These are phyloP conservation scores for Leccinum subtestaceum DNA, from an alignment of 768 basidiomycete genomes.

Conservation along the genomic window DNA sequence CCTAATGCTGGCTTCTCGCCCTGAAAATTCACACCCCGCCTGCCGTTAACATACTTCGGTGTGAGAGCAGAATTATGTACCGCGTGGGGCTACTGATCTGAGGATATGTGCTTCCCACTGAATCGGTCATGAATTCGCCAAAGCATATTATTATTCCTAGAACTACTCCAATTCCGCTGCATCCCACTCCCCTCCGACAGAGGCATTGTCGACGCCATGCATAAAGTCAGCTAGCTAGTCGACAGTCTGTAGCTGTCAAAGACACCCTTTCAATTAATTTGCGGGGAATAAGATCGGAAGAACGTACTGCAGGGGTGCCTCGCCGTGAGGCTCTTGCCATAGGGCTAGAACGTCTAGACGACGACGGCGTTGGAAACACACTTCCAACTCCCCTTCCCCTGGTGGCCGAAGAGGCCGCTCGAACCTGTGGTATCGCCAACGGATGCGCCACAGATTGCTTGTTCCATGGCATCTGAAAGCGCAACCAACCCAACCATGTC, in stretches of 20 bases:
- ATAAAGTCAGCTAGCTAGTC: slow-evolving; percentile 17
- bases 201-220: not conserved
- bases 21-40: slow-evolving; percentile 25
- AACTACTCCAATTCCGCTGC: not conserved
- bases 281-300: slow-evolving; percentile 15
- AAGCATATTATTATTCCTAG: not conserved
- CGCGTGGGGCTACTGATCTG: not conserved
- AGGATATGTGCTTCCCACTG: not conserved
- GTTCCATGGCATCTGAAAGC: slow-evolving; percentile 30
- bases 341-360: slow-evolving; percentile 34
- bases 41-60: slow-evolving; percentile 6
- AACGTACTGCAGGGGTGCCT: slow-evolving; percentile 24
- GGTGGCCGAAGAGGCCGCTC: slow-evolving; percentile 23
- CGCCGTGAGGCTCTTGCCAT: slow-evolving; percentile 30
- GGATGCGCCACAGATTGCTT: slow-evolving; percentile 10
- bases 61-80: slow-evolving; percentile 2
- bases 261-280: slow-evolving; percentile 27
- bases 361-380: slow-evolving; percentile 29
- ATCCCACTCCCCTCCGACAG: not conserved
- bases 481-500: slow-evolving; percentile 32
- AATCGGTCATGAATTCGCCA: not conserved
- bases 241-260: slow-evolving; percentile 13
- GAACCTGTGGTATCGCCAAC: slow-evolving; percentile 18
- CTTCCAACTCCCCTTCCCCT: slow-evolving; percentile 27
- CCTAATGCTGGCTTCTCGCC: slow-evolving; percentile 28